Evolutionary conservation across 371 early-diverging fungal species (phyloP).

Genomic region (Rhizopus microsporus): DNA sequence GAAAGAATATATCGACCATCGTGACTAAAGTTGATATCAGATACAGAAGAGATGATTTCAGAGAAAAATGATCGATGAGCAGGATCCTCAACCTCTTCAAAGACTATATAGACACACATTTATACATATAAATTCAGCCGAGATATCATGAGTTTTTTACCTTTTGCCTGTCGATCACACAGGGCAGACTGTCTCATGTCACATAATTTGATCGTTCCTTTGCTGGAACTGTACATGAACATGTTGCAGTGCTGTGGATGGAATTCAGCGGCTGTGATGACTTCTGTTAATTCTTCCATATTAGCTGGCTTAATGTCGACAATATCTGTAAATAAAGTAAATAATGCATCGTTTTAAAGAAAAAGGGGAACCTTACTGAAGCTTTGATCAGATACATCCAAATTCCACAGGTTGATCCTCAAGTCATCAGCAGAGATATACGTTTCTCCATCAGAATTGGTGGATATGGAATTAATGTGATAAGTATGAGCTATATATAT

Average conservation of each 20-base stretch:
- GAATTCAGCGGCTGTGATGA: constrained; percentile 99
- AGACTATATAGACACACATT: constrained; percentile 60
- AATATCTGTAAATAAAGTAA: constrained; percentile 67
- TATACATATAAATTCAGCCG: neutral
- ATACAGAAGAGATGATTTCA: constrained; percentile 97
- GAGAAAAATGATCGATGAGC: constrained; percentile 94
- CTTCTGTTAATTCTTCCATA: constrained; percentile 98
- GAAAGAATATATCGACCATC: constrained; percentile 97
- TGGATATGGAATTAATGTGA: constrained; percentile 98
- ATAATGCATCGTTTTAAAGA: constrained; percentile 1
- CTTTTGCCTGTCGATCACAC: constrained; percentile 91
- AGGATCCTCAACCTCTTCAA: constrained; percentile 94
- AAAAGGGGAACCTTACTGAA: constrained; percentile 71
- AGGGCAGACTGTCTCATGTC: constrained; percentile 96
- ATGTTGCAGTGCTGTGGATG: constrained; percentile 94
- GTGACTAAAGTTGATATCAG: constrained; percentile 92
- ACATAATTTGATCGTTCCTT: constrained; percentile 94
- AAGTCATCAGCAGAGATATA: constrained; percentile 98
- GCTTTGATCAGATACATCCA: constrained; percentile 94
- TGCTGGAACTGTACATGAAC: constrained; percentile 98
- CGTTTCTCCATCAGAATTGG: constrained; percentile 97
- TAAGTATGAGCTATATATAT: constrained; percentile 87
- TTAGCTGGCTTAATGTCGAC: constrained; percentile 99
- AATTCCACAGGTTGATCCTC: constrained; percentile 98
- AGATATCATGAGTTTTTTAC: constrained; percentile 43